A percentile compares a stretch with the other conserved stretches of the same genome.
phyloP scores from a whole-genome alignment of 2,329 filamentous ascomycete species.

The Diaporthe sp. region DNA sequence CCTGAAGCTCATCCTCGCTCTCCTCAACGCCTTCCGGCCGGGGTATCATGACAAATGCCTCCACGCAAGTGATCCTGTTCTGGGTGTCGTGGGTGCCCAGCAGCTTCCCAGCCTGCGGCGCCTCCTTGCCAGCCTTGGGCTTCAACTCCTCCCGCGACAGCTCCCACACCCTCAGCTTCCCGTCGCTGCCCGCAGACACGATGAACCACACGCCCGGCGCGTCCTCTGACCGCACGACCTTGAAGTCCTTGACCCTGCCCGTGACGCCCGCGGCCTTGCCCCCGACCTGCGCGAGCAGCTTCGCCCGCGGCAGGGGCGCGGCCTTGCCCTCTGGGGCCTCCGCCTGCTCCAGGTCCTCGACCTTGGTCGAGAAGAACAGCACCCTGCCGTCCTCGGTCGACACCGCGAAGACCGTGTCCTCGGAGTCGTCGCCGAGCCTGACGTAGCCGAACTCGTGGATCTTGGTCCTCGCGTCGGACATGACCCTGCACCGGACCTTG shows the following conservation, averaged over 20 bases:
- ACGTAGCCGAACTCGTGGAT: slow-evolving; percentile 87
- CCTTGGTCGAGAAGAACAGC: slow-evolving; percentile 82
- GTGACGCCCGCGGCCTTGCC: slow-evolving; percentile 77
- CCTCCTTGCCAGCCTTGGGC: slow-evolving; percentile 47
- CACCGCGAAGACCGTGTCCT: slow-evolving; percentile 75
- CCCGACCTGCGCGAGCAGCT: slow-evolving; percentile 82
- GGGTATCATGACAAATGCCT: slow-evolving; percentile 87
- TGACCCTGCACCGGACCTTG: slow-evolving; percentile 80
- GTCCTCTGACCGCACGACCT: slow-evolving; percentile 66
- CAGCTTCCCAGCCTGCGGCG: slow-evolving; percentile 69
- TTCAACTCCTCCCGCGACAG: slow-evolving; percentile 62
- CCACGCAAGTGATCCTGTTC: slow-evolving; percentile 90
- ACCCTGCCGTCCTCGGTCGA: slow-evolving; percentile 93
- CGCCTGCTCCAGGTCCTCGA: slow-evolving; percentile 58
- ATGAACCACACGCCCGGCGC: slow-evolving; percentile 66
- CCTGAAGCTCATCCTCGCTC: slow-evolving; percentile 65
- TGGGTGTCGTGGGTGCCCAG: slow-evolving; percentile 86
- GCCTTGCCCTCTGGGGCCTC: slow-evolving; percentile 43
- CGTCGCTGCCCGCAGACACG: slow-evolving; percentile 86
- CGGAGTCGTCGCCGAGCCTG: slow-evolving; percentile 61
- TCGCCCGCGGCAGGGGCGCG: slow-evolving; percentile 67
- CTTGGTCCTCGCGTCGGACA: slow-evolving; percentile 80
- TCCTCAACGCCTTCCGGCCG: slow-evolving; percentile 73
- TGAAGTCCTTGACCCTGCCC: slow-evolving; percentile 91
- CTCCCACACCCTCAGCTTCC: slow-evolving; percentile 84